These are phyloP conservation scores for Salvia miltiorrhiza DNA, from an alignment of 257 asterid genomes.

Conservation along the genomic window DNA sequence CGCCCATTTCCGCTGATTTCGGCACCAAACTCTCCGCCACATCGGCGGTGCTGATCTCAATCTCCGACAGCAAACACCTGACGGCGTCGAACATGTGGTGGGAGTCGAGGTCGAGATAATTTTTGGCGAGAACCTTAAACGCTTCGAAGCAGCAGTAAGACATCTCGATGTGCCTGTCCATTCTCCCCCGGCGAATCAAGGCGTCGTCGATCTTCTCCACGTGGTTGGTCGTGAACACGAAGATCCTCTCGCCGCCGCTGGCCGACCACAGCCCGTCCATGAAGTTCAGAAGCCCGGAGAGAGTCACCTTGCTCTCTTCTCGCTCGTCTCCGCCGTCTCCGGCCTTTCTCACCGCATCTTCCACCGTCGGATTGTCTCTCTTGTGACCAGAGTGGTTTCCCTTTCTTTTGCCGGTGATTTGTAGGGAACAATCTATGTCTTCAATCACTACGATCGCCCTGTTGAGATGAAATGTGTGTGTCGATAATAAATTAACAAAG, in stretches of 20 bases:
- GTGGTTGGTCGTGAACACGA: slow-evolving; percentile 13
- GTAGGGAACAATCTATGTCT: slow-evolving; percentile 18
- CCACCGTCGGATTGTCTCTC: background rate
- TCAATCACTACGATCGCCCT: slow-evolving; percentile 18
- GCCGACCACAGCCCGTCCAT: slow-evolving; percentile 24
- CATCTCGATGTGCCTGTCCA: slow-evolving; percentile 22
- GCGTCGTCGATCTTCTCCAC: slow-evolving; percentile 3
- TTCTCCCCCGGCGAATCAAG: slow-evolving; percentile 2
- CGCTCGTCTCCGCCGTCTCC: background rate
- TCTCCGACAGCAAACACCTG: background rate
- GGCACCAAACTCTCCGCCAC: slow-evolving; percentile 19
- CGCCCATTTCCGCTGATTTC: background rate
- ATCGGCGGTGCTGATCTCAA: background rate
- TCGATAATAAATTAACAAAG: too few relatives aligned
- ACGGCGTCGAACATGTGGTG: background rate
- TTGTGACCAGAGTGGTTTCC: background rate
- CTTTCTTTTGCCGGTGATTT: slow-evolving; percentile 1
- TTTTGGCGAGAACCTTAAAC: slow-evolving; percentile 12
- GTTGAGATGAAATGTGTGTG: too few relatives aligned
- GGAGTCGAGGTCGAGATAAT: background rate
- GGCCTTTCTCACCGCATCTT: background rate
- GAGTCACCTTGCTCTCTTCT: slow-evolving; percentile 5
- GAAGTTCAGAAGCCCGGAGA: slow-evolving; percentile 13
- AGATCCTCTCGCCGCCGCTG: slow-evolving; percentile 15
- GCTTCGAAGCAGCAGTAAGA: slow-evolving; percentile 15